A percentile compares a stretch with the other conserved stretches of the same genome.
Conservation (phyloP, 192 early-diverging fungal species). For the Lunasporangiospora selenospora region DNA sequence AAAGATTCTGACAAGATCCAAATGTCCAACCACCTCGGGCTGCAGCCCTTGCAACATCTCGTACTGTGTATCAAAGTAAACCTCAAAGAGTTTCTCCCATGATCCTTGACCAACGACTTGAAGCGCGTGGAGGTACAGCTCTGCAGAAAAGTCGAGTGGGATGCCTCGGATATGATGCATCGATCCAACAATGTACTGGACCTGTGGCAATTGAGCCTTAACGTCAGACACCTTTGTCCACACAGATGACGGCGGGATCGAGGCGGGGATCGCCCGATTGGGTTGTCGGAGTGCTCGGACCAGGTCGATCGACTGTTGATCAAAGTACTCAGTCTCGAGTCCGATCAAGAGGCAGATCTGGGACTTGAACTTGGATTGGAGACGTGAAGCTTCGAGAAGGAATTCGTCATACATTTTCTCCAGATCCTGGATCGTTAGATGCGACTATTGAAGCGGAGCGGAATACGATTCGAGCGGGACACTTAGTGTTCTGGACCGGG, state of each 20-base stretch:
- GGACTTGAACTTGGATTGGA: constrained; percentile 71
- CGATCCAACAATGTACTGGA: constrained; percentile 94
- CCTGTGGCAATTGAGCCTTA: constrained; percentile 25
- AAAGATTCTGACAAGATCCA: constrained; percentile 93
- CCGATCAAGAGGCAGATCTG: constrained; percentile 82
- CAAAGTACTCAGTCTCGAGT: constrained; percentile 81
- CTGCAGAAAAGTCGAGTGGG: constrained; percentile 84
- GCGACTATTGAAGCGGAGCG: constrained; percentile 57
- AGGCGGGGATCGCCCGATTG: constrained; percentile 11
- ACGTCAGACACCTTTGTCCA: neutral
- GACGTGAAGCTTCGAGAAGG: constrained; percentile 71
- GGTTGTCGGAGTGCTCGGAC: constrained; percentile 54
- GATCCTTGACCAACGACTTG: constrained; percentile 36
- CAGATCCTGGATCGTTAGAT: constrained; percentile 71
- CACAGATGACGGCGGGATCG: neutral
- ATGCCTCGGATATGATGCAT: constrained; percentile 86
- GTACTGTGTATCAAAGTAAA: constrained; percentile 92
- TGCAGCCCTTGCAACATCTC: constrained; percentile 72
- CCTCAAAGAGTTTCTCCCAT: constrained; percentile 62
- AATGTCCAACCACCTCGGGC: constrained; percentile 93
- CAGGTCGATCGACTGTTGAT: constrained; percentile 50
- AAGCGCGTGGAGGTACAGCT: constrained; percentile 61
- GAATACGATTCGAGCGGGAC: too few relatives aligned
- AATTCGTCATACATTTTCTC: constrained; percentile 69
- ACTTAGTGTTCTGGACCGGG: too few relatives aligned